Evolutionary conservation across 805 yeast species (phyloP).

Genomic region (Barnettozyma wickerhamii): DNA sequence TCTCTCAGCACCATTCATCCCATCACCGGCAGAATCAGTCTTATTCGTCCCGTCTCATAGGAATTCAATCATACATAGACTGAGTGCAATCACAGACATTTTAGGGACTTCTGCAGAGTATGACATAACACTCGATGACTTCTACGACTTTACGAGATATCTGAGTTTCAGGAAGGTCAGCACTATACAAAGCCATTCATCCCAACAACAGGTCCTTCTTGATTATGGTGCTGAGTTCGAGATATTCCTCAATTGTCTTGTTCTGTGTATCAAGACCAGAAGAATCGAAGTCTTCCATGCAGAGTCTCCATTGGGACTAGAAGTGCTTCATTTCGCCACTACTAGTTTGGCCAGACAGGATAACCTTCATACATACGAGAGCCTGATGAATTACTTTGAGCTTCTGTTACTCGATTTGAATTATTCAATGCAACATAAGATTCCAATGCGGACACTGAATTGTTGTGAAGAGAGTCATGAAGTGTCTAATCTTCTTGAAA

Average conservation of each 20-base stretch:
- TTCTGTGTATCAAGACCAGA: constrained; percentile 7
- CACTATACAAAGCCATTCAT: constrained; percentile 1
- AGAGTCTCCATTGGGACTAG: not conserved
- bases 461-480: not conserved
- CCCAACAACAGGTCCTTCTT: not conserved
- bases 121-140: constrained; percentile 7
- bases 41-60: constrained; percentile 12
- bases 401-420: constrained; percentile 19
- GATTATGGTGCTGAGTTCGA: constrained; percentile 4
- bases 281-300: constrained; percentile 9
- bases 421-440: constrained; percentile 12
- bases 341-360: constrained; percentile 10
- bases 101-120: constrained; percentile 2
- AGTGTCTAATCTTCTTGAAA: constrained; percentile 11
- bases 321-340: too few relatives aligned
- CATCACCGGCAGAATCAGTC: too few relatives aligned
- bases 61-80: constrained; percentile 8
- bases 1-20: constrained; percentile 1
- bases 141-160: constrained; percentile 6
- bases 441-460: constrained; percentile 8
- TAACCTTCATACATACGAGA: constrained; percentile 14
- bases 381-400: constrained; percentile 20
- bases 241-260: constrained; percentile 8
- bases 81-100: too few relatives aligned
- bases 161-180: constrained; percentile 8